phyloP scores from a whole-genome alignment of 345 rosid genomes.

The Toxicodendron radicans region DNA sequence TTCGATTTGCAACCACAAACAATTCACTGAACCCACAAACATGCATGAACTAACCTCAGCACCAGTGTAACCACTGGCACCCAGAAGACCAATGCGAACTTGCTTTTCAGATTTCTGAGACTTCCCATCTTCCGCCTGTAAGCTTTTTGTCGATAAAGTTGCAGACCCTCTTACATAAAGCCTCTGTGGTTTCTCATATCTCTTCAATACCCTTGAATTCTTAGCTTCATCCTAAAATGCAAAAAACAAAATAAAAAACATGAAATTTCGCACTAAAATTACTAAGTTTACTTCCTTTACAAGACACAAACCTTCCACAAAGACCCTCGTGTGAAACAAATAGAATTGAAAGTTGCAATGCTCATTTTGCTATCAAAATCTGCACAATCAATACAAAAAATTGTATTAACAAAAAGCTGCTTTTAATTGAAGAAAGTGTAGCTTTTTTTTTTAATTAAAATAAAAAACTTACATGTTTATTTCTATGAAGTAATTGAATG shows the following conservation, averaged over 20 bases:
- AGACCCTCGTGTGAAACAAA: conserved; percentile 33
- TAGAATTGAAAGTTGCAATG: conserved; percentile 34
- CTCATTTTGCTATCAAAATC: conserved; percentile 31
- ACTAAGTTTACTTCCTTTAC: background rate
- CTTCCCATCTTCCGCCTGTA: conserved; percentile 36
- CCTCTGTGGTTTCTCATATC: conserved; percentile 19
- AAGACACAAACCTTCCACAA: conserved; percentile 45
- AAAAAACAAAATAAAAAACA: background rate
- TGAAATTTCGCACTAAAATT: background rate
- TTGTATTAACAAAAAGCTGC: background rate
- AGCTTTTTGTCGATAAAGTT: conserved; percentile 39
- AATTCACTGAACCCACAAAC: background rate
- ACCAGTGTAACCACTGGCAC: conserved; percentile 99
- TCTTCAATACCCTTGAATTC: conserved; percentile 28
- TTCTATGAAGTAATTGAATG: background rate
- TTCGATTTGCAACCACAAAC: background rate
- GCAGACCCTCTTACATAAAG: conserved; percentile 35
- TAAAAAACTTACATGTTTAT: background rate
- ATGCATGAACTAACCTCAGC: conserved; percentile 68
- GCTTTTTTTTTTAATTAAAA: background rate
- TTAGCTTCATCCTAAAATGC: conserved; percentile 32
- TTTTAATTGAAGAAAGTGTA: background rate
- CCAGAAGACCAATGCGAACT: conserved; percentile 82
- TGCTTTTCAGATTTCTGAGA: conserved; percentile 39
- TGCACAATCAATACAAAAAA: conserved; percentile 4